Evolutionary conservation across 352 stramenopile genomes (phyloP).

Genomic region (Halophytophthora batemanensis): DNA sequence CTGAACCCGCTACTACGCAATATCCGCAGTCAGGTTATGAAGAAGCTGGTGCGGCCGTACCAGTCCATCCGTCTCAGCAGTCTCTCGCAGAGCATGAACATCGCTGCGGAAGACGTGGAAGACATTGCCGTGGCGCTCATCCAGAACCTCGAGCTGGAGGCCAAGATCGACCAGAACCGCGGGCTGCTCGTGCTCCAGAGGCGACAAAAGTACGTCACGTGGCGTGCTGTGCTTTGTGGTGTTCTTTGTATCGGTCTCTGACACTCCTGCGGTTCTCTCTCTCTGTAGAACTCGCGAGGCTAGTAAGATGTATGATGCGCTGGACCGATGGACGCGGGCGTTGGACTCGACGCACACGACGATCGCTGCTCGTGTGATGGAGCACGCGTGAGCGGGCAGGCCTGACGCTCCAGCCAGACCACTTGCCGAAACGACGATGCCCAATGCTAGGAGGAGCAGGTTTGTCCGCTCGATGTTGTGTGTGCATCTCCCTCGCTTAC

Average conservation of each 20-base stretch:
- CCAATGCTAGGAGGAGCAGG: too few relatives aligned
- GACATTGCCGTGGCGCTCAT: conserved; percentile 90
- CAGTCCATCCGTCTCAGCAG: conserved; percentile 85
- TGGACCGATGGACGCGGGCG: conserved; percentile 57
- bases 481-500: too few relatives aligned
- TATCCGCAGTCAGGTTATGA: conserved; percentile 92
- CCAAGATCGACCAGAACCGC: conserved; percentile 88
- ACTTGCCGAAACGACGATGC: too few relatives aligned
- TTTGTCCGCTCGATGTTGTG: too few relatives aligned
- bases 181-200: conserved; percentile 55
- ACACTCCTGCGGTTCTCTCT: neutral
- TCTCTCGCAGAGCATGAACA: conserved; percentile 90
- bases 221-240: neutral
- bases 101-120: conserved; percentile 84
- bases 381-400: conserved; percentile 18
- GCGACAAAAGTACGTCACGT: conserved; percentile 43
- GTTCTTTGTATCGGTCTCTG: neutral
- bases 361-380: conserved; percentile 34
- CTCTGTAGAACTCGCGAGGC: conserved; percentile 43
- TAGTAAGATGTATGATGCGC: conserved; percentile 67
- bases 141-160: conserved; percentile 86
- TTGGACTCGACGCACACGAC: conserved; percentile 50
- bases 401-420: neutral
- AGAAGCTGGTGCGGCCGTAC: conserved; percentile 90
- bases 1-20: conserved; percentile 91